Evolutionary conservation across 768 basidiomycete species (phyloP).

Genomic region (Panus rudis): DNA sequence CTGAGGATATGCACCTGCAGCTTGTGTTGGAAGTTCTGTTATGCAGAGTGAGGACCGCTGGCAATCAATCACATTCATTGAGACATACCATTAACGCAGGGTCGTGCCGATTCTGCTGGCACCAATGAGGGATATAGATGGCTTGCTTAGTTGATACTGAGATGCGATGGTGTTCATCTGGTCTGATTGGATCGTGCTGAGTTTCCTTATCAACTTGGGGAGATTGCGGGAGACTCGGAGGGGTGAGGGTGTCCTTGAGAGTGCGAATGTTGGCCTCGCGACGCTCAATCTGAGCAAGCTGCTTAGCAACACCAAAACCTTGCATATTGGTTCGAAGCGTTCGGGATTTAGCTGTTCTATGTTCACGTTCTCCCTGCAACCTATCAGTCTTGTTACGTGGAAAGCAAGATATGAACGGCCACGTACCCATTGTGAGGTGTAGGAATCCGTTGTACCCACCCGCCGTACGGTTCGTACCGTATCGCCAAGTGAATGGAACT

Average conservation of each 20-base stretch:
- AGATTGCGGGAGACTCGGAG: no score
- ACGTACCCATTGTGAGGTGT: slow-evolving; percentile 10
- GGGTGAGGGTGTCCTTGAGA: background rate
- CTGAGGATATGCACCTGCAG: background rate
- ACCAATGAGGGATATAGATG: background rate
- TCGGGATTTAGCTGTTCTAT: slow-evolving; percentile 7
- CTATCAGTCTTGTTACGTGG: background rate
- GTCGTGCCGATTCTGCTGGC: slow-evolving; percentile 2
- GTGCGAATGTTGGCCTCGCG: background rate
- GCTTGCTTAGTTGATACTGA: background rate
- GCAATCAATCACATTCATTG: background rate
- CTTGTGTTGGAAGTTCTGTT: background rate
- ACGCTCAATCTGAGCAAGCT: slow-evolving; percentile 1
- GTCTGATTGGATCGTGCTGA: background rate
- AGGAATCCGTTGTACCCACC: slow-evolving; percentile 7
- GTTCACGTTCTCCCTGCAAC: slow-evolving; percentile 11
- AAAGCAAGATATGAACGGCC: background rate
- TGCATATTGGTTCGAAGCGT: slow-evolving; percentile 9
- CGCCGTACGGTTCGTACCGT: background rate
- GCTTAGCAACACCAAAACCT: slow-evolving; percentile 1
- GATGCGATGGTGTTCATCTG: slow-evolving; percentile 8
- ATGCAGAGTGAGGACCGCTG: background rate
- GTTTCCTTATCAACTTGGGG: no score
- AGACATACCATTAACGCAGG: slow-evolving; percentile 8
- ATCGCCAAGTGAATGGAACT: slow-evolving; percentile 9